Percentiles rank a stretch among this genome's conserved stretches.
These are phyloP conservation scores for Nicotiana rustica DNA, from an alignment of 305 asterid genomes.

Conservation along the genomic window DNA sequence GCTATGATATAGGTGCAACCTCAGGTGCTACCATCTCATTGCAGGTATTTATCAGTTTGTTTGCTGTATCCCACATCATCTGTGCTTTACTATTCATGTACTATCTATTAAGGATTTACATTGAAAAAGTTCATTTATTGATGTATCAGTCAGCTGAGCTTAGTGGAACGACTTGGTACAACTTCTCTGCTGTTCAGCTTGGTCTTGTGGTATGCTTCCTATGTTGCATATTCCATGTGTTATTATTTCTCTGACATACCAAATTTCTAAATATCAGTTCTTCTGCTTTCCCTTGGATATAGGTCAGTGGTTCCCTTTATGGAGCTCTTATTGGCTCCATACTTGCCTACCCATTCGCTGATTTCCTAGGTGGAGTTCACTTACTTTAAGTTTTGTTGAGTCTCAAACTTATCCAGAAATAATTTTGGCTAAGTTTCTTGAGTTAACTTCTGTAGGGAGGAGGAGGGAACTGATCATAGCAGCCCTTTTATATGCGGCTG, in stretches of 20 bases:
- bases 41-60: constrained; percentile 60
- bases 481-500: constrained; percentile 67
- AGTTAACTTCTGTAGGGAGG: constrained; percentile 66
- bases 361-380: constrained; percentile 79
- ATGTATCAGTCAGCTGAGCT: constrained; percentile 82
- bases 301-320: constrained; percentile 98
- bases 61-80: constrained; percentile 29
- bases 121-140: not conserved
- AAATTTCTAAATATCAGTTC: constrained; percentile 32
- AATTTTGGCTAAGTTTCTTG: constrained; percentile 32
- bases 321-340: constrained; percentile 97
- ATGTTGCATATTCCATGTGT: constrained; percentile 30
- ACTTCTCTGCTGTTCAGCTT: constrained; percentile 87
- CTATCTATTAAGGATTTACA: not conserved
- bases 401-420: constrained; percentile 31
- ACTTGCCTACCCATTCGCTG: constrained; percentile 81
- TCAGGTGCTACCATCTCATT: constrained; percentile 94
- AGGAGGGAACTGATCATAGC: constrained; percentile 90
- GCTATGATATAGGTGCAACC: constrained; percentile 98
- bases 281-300: constrained; percentile 41
- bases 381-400: constrained; percentile 21
- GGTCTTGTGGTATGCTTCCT: constrained; percentile 84
- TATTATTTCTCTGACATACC: constrained; percentile 15
- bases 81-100: constrained; percentile 25
- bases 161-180: constrained; percentile 92